Percentiles rank a stretch among this genome's conserved stretches.
These are phyloP conservation scores for Diospyros lotus DNA, from an alignment of 148 eudicot genomes.

Conservation along the genomic window DNA sequence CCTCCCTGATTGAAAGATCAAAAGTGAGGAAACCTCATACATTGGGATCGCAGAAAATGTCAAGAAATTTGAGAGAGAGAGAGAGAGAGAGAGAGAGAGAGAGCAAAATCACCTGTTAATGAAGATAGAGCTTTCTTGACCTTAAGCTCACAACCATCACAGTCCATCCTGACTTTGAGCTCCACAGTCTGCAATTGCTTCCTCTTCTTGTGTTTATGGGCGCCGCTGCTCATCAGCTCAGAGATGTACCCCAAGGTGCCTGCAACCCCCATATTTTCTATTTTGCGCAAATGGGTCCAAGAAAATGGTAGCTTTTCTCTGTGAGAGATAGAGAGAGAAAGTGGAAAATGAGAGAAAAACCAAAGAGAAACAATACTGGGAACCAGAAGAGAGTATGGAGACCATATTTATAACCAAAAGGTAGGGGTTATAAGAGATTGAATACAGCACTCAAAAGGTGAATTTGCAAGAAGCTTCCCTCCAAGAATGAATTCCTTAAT, in stretches of 20 bases:
- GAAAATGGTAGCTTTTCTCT: too few species aligned
- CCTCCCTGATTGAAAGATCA: too few species aligned
- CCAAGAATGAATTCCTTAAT: slow-evolving; percentile 22
- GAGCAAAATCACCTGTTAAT: slow-evolving; percentile 38
- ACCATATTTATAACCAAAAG: not conserved
- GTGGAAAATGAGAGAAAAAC: not conserved
- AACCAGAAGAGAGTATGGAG: not conserved
- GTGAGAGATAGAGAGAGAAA: not conserved
- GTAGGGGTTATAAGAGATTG: not conserved
- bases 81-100: not conserved
- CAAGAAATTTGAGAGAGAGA: not conserved
- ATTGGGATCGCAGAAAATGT: too few species aligned
- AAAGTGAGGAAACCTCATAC: too few species aligned
- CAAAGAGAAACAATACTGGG: not conserved
- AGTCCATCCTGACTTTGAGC: slow-evolving; percentile 83
- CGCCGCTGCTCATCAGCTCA: slow-evolving; percentile 53
- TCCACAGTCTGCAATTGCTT: slow-evolving; percentile 72
- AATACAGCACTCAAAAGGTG: not conserved
- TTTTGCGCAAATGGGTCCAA: not conserved
- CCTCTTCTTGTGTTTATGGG: slow-evolving; percentile 52
- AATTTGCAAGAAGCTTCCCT: slow-evolving; percentile 16
- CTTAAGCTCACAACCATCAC: slow-evolving; percentile 88
- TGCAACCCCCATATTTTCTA: slow-evolving; percentile 51
- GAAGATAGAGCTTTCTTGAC: slow-evolving; percentile 71
- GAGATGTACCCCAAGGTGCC: slow-evolving; percentile 72